Percentiles rank a stretch among this genome's conserved stretches.
Evolutionary conservation across 2,329 filamentous ascomycete species (phyloP).

Genomic region (Uncinocarpus reesii): DNA sequence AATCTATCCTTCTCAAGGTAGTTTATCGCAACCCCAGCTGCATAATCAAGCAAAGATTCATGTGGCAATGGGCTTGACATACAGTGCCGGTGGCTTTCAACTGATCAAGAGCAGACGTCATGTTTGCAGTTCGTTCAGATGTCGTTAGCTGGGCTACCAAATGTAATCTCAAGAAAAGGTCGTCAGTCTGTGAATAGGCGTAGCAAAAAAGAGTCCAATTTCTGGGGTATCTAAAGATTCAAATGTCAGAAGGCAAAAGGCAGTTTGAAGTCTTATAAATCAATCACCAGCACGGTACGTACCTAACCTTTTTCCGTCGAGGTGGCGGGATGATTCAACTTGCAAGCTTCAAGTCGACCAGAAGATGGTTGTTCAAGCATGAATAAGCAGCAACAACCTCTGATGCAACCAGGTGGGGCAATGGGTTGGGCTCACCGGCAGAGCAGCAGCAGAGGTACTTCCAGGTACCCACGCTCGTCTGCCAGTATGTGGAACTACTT

Average conservation of each 20-base stretch:
- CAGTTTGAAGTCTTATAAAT: neutral
- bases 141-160: neutral
- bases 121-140: constrained; percentile 34
- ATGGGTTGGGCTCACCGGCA: neutral
- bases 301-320: neutral
- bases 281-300: neutral
- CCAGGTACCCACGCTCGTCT: neutral
- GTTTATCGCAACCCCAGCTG: too few species aligned
- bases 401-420: neutral
- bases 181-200: neutral
- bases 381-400: neutral
- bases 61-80: constrained; percentile 39
- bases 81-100: constrained; percentile 95
- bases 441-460: neutral
- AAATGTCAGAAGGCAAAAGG: neutral
- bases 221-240: neutral
- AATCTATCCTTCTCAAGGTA: neutral
- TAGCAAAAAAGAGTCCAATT: neutral
- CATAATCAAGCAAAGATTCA: constrained; percentile 2
- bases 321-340: neutral
- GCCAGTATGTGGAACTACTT: neutral
- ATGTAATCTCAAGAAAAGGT: neutral
- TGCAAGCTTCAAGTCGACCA: neutral
- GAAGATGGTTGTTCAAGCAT: neutral
- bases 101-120: constrained; percentile 89